These are phyloP conservation scores for Saccharomycopsis sp. DNA, from an alignment of 805 yeast genomes.

Conservation along the genomic window DNA sequence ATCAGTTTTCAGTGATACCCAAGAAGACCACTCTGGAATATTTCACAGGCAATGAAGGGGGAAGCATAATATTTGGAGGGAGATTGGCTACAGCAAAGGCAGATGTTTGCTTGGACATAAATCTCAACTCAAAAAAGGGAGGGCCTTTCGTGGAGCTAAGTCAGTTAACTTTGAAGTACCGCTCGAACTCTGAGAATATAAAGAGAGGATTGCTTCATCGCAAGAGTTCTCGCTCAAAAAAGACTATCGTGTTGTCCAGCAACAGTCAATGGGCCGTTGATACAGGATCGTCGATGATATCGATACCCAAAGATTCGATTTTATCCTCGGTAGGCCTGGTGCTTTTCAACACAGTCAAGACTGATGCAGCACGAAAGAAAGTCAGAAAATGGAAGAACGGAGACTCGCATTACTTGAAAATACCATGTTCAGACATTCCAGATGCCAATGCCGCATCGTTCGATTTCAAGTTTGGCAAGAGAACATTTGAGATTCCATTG, in stretches of 20 bases:
- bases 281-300: background rate
- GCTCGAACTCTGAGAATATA: background rate
- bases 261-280: background rate
- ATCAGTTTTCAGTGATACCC: background rate
- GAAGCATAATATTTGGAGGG: background rate
- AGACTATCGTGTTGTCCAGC: background rate
- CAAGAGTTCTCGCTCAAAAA: background rate
- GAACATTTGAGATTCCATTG: background rate
- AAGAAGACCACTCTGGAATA: background rate
- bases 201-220: background rate
- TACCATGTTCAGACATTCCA: slow-evolving; percentile 1
- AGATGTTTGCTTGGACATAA: background rate
- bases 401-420: background rate
- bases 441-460: background rate
- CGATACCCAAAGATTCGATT: background rate
- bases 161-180: background rate
- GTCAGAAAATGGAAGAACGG: background rate
- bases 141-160: background rate
- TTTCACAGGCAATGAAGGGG: background rate
- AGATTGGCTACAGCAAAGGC: background rate
- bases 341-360: background rate
- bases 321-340: background rate
- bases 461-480: background rate
- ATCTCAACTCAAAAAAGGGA: background rate
- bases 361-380: background rate